Conservation (phyloP, 2,329 filamentous ascomycete species). For the Ramichloridium luteum region DNA sequence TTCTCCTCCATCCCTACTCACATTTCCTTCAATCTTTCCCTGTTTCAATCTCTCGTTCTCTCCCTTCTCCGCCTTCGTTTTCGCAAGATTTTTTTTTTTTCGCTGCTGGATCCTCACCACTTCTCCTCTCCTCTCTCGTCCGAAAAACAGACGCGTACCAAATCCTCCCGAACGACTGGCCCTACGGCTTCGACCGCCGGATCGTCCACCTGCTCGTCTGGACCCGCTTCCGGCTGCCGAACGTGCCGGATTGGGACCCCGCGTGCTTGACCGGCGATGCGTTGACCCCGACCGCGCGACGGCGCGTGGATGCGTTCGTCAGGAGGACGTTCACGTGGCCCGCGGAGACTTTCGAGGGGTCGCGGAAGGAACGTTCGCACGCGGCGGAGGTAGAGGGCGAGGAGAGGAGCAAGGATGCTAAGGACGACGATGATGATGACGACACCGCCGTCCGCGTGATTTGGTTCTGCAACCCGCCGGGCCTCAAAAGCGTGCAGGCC, state of each 20-base stretch:
- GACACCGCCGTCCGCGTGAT: conserved; percentile 38
- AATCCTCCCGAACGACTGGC: conserved; percentile 85
- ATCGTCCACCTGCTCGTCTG: conserved; percentile 84
- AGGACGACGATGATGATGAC: no score
- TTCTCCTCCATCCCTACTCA: conserved; percentile 16
- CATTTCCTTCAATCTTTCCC: neutral
- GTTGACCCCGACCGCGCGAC: conserved; percentile 51
- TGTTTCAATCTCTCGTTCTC: neutral
- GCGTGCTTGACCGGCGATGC: conserved; percentile 42
- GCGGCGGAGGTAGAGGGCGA: no score
- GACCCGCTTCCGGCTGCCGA: conserved; percentile 74
- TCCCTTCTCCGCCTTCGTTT: neutral
- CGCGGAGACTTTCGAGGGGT: no score
- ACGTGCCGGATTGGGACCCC: no score
- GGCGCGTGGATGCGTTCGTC: conserved; percentile 60
- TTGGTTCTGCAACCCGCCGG: conserved; percentile 91
- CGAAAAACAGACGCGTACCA: conserved; percentile 34
- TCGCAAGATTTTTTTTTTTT: conserved; percentile 1
- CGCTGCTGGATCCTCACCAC: conserved; percentile 4
- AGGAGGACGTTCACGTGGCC: conserved; percentile 47
- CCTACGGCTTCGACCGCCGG: conserved; percentile 66
- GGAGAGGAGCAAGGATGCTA: no score
- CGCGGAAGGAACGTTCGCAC: no score
- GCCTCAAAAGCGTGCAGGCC: conserved; percentile 70
- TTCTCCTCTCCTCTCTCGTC: conserved; percentile 5